Evolutionary conservation across 2,329 filamentous ascomycete genomes (phyloP).

Genomic region (Epichloe gansuensis): DNA sequence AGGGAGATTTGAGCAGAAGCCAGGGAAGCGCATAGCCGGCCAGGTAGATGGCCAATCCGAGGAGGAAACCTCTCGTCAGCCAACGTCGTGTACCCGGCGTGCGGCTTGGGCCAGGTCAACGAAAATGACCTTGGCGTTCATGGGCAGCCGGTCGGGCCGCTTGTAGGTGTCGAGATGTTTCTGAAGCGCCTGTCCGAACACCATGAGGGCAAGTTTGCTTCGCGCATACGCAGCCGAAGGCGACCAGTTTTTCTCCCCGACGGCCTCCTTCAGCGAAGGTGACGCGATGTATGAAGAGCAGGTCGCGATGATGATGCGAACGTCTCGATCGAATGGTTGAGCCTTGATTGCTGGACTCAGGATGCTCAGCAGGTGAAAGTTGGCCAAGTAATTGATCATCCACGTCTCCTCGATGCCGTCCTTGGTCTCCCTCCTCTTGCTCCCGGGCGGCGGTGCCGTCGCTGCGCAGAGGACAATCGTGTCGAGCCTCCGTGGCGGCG

Average conservation of each 20-base stretch:
- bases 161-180: slow-evolving; percentile 80
- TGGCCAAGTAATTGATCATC: slow-evolving; percentile 91
- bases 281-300: slow-evolving; percentile 82
- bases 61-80: slow-evolving; percentile 73
- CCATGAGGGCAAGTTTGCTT: slow-evolving; percentile 70
- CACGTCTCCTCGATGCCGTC: slow-evolving; percentile 83
- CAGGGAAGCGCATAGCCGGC: slow-evolving; percentile 70
- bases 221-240: slow-evolving; percentile 48
- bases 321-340: slow-evolving; percentile 88
- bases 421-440: slow-evolving; percentile 45
- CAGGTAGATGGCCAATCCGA: slow-evolving; percentile 68
- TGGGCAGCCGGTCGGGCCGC: slow-evolving; percentile 70
- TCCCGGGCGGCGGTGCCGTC: slow-evolving; percentile 58
- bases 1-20: slow-evolving; percentile 75
- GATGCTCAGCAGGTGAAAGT: slow-evolving; percentile 89
- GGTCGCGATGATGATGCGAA: slow-evolving; percentile 74
- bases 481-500: slow-evolving; percentile 76
- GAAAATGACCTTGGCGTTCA: slow-evolving; percentile 72
- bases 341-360: slow-evolving; percentile 80
- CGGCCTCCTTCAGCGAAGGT: slow-evolving; percentile 46
- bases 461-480: slow-evolving; percentile 83
- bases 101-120: slow-evolving; percentile 73
- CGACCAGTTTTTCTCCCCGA: slow-evolving; percentile 40
- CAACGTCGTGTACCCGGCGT: slow-evolving; percentile 83
- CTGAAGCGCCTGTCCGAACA: slow-evolving; percentile 83